These are phyloP conservation scores for Paraconiothyrium sp. DNA, from an alignment of 2,329 filamentous ascomycete species.

Conservation along the genomic window DNA sequence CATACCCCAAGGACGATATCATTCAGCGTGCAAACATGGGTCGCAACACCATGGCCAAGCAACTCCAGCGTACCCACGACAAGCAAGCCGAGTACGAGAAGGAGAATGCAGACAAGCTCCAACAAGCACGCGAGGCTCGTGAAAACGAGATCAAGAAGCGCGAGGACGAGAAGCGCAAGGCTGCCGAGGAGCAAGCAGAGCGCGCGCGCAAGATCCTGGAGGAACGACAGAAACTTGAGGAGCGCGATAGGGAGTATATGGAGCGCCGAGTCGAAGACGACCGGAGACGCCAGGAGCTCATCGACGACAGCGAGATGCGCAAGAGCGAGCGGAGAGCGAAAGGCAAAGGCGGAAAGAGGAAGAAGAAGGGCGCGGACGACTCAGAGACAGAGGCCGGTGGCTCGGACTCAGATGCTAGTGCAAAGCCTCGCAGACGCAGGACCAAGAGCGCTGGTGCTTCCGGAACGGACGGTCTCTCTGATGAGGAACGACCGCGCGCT, in stretches of 20 bases:
- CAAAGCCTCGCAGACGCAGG: slow-evolving; percentile 45
- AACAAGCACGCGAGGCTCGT: slow-evolving; percentile 79
- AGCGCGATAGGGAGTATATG: slow-evolving; percentile 76
- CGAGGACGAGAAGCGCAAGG: slow-evolving; percentile 77
- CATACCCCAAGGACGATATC: slow-evolving; percentile 89
- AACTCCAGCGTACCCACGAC: slow-evolving; percentile 85
- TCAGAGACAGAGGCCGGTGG: slow-evolving; percentile 56
- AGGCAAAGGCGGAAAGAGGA: slow-evolving; percentile 58
- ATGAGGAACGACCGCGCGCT: slow-evolving; percentile 67
- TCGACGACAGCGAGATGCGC: slow-evolving; percentile 81
- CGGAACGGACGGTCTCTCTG: slow-evolving; percentile 57
- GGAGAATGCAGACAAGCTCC: slow-evolving; percentile 87
- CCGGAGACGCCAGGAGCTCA: slow-evolving; percentile 65
- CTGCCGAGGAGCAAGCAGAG: slow-evolving; percentile 75
- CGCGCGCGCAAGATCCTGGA: slow-evolving; percentile 83
- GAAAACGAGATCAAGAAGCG: slow-evolving; percentile 81
- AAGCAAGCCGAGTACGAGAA: slow-evolving; percentile 92
- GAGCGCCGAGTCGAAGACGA: slow-evolving; percentile 78
- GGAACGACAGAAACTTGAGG: slow-evolving; percentile 82
- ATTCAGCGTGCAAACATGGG: slow-evolving; percentile 98
- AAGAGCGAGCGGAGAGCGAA: slow-evolving; percentile 68
- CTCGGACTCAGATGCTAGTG: slow-evolving; percentile 47
- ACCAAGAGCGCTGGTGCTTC: slow-evolving; percentile 34
- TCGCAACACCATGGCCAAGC: slow-evolving; percentile 90
- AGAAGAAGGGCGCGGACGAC: slow-evolving; percentile 68